These are phyloP conservation scores for Phytophthora pistaciae DNA, from an alignment of 352 stramenopile genomes.

Conservation along the genomic window DNA sequence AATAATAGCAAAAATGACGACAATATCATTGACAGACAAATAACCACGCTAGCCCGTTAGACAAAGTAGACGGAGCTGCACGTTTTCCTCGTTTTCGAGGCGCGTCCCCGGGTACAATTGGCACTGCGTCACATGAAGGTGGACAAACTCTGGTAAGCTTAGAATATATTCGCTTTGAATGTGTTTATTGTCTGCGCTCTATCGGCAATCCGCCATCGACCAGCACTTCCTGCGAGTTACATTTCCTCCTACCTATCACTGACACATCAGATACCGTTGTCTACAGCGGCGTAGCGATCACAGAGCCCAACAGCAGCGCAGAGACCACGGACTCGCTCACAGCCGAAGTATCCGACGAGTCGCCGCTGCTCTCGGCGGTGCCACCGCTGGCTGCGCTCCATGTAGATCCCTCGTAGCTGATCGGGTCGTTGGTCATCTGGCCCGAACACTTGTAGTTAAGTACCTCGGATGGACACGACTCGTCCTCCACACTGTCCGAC, in stretches of 20 bases:
- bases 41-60: too few relatives aligned
- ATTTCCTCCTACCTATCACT: neutral
- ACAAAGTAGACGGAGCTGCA: too few relatives aligned
- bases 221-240: conserved; percentile 12
- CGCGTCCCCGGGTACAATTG: too few relatives aligned
- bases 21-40: too few relatives aligned
- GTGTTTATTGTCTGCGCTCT: conserved; percentile 33
- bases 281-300: conserved; percentile 19
- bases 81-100: too few relatives aligned
- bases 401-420: conserved; percentile 39
- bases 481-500: conserved; percentile 33
- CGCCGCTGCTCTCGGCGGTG: too few relatives aligned
- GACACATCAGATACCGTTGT: neutral
- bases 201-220: conserved; percentile 14
- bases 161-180: conserved; percentile 31
- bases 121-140: neutral
- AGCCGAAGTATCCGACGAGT: conserved; percentile 28
- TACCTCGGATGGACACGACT: conserved; percentile 40
- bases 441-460: conserved; percentile 55
- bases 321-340: conserved; percentile 23
- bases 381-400: conserved; percentile 34
- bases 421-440: conserved; percentile 59
- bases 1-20: too few relatives aligned
- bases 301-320: conserved; percentile 14
- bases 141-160: neutral